phyloP scores from a whole-genome alignment of 1,284 basidiomycete species.

The Kwoniella shivajii region DNA sequence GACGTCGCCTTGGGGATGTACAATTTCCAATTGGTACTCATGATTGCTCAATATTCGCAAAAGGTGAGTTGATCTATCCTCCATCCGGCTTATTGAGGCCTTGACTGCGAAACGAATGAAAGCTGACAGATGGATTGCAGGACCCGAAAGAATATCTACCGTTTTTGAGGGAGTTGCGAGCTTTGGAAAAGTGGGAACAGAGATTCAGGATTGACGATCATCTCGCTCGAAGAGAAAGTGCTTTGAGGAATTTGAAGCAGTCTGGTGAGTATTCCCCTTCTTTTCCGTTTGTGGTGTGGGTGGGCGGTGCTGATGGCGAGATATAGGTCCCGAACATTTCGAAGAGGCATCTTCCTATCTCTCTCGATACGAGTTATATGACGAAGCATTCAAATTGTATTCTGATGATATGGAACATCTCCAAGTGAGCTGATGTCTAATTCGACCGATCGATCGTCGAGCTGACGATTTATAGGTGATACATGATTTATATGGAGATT shows the following conservation, averaged over 20 bases:
- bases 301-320: too few relatives aligned
- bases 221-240: constrained; percentile 73
- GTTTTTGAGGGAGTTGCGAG: constrained; percentile 85
- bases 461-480: constrained; percentile 56
- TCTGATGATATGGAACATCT: constrained; percentile 63
- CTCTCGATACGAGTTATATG: constrained; percentile 75
- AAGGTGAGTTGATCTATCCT: constrained; percentile 63
- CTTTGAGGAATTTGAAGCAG: constrained; percentile 71
- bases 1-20: constrained; percentile 98
- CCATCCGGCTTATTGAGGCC: neutral
- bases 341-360: constrained; percentile 79
- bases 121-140: constrained; percentile 54
- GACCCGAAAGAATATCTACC: constrained; percentile 98
- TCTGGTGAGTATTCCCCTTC: constrained; percentile 62
- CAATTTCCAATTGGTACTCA: constrained; percentile 90
- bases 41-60: constrained; percentile 96
- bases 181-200: constrained; percentile 80
- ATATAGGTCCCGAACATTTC: constrained; percentile 57
- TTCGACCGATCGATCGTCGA: neutral
- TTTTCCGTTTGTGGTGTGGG: too few relatives aligned
- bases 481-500: constrained; percentile 82
- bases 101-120: neutral
- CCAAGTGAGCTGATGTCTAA: constrained; percentile 58
- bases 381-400: constrained; percentile 73
- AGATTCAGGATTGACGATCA: constrained; percentile 92